These are phyloP conservation scores for Tylopilus rubrobrunneus DNA, from an alignment of 768 basidiomycete species.

Conservation along the genomic window DNA sequence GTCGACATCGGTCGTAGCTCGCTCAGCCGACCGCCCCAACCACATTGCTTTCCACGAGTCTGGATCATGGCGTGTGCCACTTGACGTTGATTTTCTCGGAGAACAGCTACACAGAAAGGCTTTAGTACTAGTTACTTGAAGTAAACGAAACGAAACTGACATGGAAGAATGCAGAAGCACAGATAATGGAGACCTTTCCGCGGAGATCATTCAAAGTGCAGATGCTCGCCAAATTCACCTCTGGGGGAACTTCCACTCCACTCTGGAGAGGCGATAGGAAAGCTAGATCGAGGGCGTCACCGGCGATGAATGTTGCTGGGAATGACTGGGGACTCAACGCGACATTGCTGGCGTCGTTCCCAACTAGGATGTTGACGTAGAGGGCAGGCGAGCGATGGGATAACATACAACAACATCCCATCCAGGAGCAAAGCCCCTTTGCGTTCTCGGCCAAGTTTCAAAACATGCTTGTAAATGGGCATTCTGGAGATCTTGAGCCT, in stretches of 20 bases:
- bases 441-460: constrained; percentile 36
- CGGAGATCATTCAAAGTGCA: constrained; percentile 43
- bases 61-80: constrained; percentile 25
- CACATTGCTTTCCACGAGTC: constrained; percentile 28
- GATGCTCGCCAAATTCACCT: constrained; percentile 29
- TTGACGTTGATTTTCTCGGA: constrained; percentile 21
- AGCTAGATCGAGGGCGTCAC: constrained; percentile 47
- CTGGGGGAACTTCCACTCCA: constrained; percentile 13
- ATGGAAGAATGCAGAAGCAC: constrained; percentile 47
- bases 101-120: constrained; percentile 30
- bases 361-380: constrained; percentile 27
- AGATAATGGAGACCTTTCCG: constrained; percentile 46
- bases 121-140: constrained; percentile 1
- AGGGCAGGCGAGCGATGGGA: not conserved
- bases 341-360: constrained; percentile 38
- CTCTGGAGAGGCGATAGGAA: constrained; percentile 34
- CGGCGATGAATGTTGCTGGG: constrained; percentile 52
- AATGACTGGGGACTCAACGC: constrained; percentile 45
- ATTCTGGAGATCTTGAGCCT: constrained; percentile 20
- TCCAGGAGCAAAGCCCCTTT: constrained; percentile 39
- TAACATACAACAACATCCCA: constrained; percentile 43
- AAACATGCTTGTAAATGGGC: constrained; percentile 24
- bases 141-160: constrained; percentile 7
- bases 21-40: constrained; percentile 7
- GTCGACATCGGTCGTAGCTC: not conserved